Conservation (phyloP, 2,329 filamentous ascomycete species). For the Teratosphaeria gauchensis region DNA sequence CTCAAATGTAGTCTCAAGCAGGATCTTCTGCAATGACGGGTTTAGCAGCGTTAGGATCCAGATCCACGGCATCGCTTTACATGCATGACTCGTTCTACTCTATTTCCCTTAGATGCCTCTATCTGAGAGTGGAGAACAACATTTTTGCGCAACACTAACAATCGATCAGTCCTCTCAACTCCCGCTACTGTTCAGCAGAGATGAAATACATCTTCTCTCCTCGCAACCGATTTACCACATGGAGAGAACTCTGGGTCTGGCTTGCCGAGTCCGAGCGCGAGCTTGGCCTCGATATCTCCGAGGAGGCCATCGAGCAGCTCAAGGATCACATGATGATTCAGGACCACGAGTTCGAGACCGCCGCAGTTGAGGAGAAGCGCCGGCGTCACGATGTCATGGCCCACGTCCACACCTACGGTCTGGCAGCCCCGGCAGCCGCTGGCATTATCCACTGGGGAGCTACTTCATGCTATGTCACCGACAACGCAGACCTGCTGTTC, state of each 20-base stretch:
- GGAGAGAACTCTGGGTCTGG: conserved; percentile 77
- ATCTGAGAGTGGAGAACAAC: too few species aligned
- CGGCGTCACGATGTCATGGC: conserved; percentile 45
- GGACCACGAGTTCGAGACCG: conserved; percentile 39
- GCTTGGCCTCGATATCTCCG: conserved; percentile 65
- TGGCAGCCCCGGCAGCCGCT: conserved; percentile 63
- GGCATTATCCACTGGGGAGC: conserved; percentile 75
- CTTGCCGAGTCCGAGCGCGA: conserved; percentile 76
- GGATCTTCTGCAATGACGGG: too few species aligned
- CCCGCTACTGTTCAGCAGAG: conserved; percentile 62
- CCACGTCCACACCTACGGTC: conserved; percentile 52
- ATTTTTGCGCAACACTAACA: conserved; percentile 7
- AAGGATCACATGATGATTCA: conserved; percentile 35
- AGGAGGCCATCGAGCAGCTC: conserved; percentile 46
- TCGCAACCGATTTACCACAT: conserved; percentile 63
- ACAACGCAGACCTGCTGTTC: conserved; percentile 71
- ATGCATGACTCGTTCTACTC: too few species aligned
- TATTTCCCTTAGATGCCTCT: too few species aligned
- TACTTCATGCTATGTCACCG: conserved; percentile 56
- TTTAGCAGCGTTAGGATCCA: too few species aligned
- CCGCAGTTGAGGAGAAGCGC: conserved; percentile 40
- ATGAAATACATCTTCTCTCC: conserved; percentile 75
- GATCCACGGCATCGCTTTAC: too few species aligned
- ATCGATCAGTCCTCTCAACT: conserved; percentile 60
- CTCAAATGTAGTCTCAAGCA: too few species aligned